Evolutionary conservation across 2,329 filamentous ascomycete species (phyloP), one percentile per base, ranked within the genome.

Genomic region (Aschersonia sp.): DNA sequence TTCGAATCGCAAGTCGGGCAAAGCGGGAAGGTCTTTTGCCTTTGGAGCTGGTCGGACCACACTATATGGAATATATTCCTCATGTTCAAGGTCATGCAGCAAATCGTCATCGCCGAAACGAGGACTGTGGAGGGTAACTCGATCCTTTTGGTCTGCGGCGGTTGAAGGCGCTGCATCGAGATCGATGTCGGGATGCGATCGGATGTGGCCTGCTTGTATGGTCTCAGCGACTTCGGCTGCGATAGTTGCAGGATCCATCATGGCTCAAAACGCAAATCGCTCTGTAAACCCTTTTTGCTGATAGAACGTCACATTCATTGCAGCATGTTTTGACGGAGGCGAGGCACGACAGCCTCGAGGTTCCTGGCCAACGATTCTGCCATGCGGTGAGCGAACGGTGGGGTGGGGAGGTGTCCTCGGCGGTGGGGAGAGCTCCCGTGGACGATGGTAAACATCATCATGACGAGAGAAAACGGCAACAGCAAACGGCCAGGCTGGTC

Each of bases 1-100:
- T 69, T 98, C 92, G 67, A 97, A 97, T 43, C 92, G 80, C 55
- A 98, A 71, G 68, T 98, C 92, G 4, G 89, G 89, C 59, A 96
- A 76, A 6, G 80, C 77, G 31, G 75, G 77, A 48, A 82, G 68
- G 41, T 67, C 63, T 38, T 66, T 63, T 44, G 59, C 58, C 45
- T 69, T 71, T 46, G 68, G 68, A 48, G 71, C 64, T 44, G 79
- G 72, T 43, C 72, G 71, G 46, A 89, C 65, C 4, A 83, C 73
- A 54, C 78, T 83, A 51, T 82, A 72, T 9, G 83, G 83, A 29
- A 87, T 80, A 48, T 86, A 83, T 50, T 83, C 80, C 46, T 82
- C 78, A 31, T 75, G 73, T 0, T 71, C 66, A 1, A 58, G 63
- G 42, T 69, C 67, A 40, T 69, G 65, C 30, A 63, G 61, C 28